Percentiles rank a stretch among this genome's conserved stretches.
Conservation (phyloP, 1,139 yeast species). For the Taphrina betulina region DNA sequence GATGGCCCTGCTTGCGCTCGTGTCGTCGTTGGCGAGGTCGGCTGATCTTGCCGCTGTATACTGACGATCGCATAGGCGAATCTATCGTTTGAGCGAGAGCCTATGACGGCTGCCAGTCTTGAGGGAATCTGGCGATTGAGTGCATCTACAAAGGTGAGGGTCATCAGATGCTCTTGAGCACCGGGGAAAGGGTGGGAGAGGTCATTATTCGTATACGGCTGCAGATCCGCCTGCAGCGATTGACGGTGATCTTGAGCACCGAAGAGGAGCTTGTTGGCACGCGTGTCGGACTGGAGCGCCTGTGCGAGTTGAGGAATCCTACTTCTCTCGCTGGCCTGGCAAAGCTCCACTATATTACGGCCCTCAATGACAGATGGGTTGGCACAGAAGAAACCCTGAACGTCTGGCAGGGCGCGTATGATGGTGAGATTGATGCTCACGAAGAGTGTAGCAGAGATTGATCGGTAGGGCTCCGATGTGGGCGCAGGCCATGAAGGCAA, state of each 20-base stretch:
- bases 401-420: conserved; percentile 11
- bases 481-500: no score
- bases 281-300: conserved; percentile 12
- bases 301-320: conserved; percentile 3
- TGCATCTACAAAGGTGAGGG: conserved; percentile 11
- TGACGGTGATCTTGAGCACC: conserved; percentile 7
- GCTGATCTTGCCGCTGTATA: conserved; percentile 16
- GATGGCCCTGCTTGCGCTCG: no score
- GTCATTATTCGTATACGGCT: conserved; percentile 10
- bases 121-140: conserved; percentile 13
- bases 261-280: conserved; percentile 9
- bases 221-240: not conserved
- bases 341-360: conserved; percentile 6
- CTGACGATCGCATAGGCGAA: conserved; percentile 20
- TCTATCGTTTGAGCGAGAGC: conserved; percentile 18
- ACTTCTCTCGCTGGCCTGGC: conserved; percentile 1
- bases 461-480: not conserved
- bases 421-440: conserved; percentile 6
- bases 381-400: conserved; percentile 7
- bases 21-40: conserved; percentile 8
- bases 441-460: conserved; percentile 5
- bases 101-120: conserved; percentile 14
- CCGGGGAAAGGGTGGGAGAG: conserved; percentile 21
- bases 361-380: conserved; percentile 13
- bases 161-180: conserved; percentile 9